Conservation (phyloP, 116 monocot species). For the Papilionanthe hybrid region DNA sequence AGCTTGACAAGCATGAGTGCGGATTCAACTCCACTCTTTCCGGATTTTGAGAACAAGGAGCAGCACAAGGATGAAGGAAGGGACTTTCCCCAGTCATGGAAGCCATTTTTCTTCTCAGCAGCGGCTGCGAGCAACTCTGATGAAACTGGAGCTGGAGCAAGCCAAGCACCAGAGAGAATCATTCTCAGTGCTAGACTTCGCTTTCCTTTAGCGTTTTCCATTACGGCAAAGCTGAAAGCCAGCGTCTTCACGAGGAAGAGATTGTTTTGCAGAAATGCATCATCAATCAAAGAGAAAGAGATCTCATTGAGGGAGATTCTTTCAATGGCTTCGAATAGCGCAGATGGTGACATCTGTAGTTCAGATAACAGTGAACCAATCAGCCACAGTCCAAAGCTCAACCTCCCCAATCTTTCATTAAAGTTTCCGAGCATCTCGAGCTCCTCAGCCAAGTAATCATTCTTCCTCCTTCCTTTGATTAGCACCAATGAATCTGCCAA, state of each 20-base stretch:
- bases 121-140: conserved; percentile 47
- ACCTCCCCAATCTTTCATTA: conserved; percentile 61
- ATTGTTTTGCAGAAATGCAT: conserved; percentile 49
- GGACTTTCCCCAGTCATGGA: conserved; percentile 31
- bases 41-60: conserved; percentile 29
- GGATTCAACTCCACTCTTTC: conserved; percentile 54
- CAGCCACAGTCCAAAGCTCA: conserved; percentile 70
- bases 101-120: conserved; percentile 37
- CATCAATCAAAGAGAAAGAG: conserved; percentile 33
- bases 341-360: conserved; percentile 50
- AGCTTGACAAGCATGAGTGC: conserved; percentile 56
- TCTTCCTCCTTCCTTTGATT: conserved; percentile 57
- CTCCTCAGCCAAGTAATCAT: conserved; percentile 54
- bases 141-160: conserved; percentile 77
- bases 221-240: conserved; percentile 52
- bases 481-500: conserved; percentile 48
- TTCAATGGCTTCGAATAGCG: conserved; percentile 63
- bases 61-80: conserved; percentile 28
- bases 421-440: conserved; percentile 51
- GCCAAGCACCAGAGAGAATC: conserved; percentile 63
- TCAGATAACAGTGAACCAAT: conserved; percentile 76
- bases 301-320: conserved; percentile 42
- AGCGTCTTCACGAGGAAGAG: conserved; percentile 60
- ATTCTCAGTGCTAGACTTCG: conserved; percentile 49
- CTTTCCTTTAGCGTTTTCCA: conserved; percentile 41